Conservation (phyloP, 2,329 filamentous ascomycete species). For the Cladosporium sp. region DNA sequence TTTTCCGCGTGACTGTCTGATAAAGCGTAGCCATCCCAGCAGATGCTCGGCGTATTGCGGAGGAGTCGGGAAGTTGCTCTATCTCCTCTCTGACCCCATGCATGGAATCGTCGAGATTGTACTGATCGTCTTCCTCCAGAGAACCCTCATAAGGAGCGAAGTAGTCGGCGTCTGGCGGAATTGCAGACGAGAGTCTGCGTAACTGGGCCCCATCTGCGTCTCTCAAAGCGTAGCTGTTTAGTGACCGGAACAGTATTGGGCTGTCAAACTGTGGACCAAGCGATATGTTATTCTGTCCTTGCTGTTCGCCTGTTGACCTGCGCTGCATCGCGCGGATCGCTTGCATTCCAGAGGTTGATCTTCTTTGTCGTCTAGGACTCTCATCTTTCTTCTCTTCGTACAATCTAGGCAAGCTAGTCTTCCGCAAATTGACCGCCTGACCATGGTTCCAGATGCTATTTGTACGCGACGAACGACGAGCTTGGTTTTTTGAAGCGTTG, state of each 20-base stretch:
- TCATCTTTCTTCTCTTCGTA: too few species aligned
- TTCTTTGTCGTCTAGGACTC: too few species aligned
- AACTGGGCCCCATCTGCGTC: neutral
- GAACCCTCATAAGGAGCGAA: neutral
- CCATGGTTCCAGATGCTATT: neutral
- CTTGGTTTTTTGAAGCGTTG: neutral
- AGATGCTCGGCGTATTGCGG: too few species aligned
- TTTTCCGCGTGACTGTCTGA: neutral
- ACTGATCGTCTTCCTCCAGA: neutral
- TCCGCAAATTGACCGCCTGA: too few species aligned
- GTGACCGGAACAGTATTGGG: neutral
- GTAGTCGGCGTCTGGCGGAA: neutral
- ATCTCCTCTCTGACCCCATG: too few species aligned
- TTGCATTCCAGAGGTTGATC: too few species aligned
- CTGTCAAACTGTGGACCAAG: neutral
- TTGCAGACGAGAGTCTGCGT: neutral
- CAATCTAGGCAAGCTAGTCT: too few species aligned
- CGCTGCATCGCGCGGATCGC: neutral
- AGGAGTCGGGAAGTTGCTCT: too few species aligned
- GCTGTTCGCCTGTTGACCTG: neutral
- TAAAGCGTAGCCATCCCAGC: too few species aligned
- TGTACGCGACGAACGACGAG: neutral
- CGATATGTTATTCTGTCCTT: neutral
- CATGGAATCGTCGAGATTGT: too few species aligned
- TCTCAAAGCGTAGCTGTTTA: neutral